A percentile compares a stretch with the other conserved stretches of the same genome.
phyloP scores from a whole-genome alignment of 1,284 basidiomycete species.

The Apiotrichum laibachii region DNA sequence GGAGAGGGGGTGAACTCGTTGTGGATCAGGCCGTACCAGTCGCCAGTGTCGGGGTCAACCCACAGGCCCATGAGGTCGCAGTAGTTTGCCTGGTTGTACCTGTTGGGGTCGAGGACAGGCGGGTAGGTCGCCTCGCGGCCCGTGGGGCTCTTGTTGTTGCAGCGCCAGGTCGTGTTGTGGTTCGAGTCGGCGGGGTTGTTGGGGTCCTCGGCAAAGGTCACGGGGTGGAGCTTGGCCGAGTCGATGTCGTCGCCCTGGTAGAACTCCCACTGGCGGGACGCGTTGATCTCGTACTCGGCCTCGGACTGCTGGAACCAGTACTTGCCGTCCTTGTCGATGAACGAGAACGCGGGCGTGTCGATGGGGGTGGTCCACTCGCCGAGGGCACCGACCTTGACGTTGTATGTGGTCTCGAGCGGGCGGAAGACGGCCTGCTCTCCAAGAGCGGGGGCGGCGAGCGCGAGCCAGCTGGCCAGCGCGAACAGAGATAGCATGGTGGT shows the following conservation, averaged over 20 bases:
- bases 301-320: slow-evolving; percentile 10
- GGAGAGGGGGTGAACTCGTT: slow-evolving; percentile 12
- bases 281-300: not conserved
- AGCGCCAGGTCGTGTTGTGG: slow-evolving; percentile 12
- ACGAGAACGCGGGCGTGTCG: slow-evolving; percentile 11
- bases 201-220: not conserved
- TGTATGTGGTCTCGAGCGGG: not conserved
- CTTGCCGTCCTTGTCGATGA: slow-evolving; percentile 11
- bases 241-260: slow-evolving; percentile 8
- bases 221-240: not conserved
- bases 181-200: slow-evolving; percentile 8
- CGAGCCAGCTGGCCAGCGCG: too few relatives aligned
- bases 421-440: too few relatives aligned
- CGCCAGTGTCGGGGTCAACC: slow-evolving; percentile 12
- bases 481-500: too few relatives aligned
- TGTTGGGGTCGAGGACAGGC: not conserved
- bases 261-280: slow-evolving; percentile 5
- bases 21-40: slow-evolving; percentile 11
- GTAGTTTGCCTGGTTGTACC: slow-evolving; percentile 10
- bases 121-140: slow-evolving; percentile 8
- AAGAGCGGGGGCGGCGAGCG: too few relatives aligned
- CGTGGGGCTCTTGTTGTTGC: slow-evolving; percentile 11
- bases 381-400: slow-evolving; percentile 5
- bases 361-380: slow-evolving; percentile 1
- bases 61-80: slow-evolving; percentile 14